Base-by-base conservation (phyloP, 495 filamentous ascomycete genomes). In the Penicillium tannophilum region DNA sequence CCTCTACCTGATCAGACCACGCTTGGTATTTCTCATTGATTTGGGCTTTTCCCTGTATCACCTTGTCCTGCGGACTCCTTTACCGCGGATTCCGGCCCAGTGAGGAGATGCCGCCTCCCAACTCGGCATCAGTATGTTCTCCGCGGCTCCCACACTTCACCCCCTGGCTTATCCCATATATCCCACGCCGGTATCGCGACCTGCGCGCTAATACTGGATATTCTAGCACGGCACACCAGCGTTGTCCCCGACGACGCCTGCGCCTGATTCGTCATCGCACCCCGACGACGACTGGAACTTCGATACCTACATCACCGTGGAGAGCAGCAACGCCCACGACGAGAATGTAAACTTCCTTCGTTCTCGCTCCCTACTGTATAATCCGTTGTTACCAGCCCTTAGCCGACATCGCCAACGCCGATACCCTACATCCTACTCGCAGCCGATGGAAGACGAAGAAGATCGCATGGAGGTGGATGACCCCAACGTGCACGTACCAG, bases 261-360 rank as follows among this genome's bases (percentile, higher is more conserved):
- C 61, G 46, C 64, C 63, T 58, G 73, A 62, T 59, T 69, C 61
- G 58, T 72, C 23, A 43, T 60, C 48, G 31, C 65, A 43, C 14
- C 54, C 55, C 58, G 66, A 79, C 58, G 66, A 79, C 28, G 4
- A 28, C 24, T 74, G 82, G 43, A 74, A 72, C 55, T 73, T 82
- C 49, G 75, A 79, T 17, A 75, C 79, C 39, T 63, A 54, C 6
- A 55, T 74, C 46, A 72, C 76, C 56, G 70, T 74, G 41, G 80
- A 80, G 60, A 67, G 66, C 61, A 79, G 86, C 60, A 82, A 81
- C 58, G 80, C 78, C 35, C 77, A 86, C 53, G 80, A 82, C 65
- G 84, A 80, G 55, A 85, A 86, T 72, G 76, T 86, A 54, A 82
- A 71, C 68, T 86, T 86, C 60, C 70, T 87, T 50, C 80, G 85